These are phyloP conservation scores for Boletus reticulatus DNA, from an alignment of 768 basidiomycete genomes.

Conservation along the genomic window DNA sequence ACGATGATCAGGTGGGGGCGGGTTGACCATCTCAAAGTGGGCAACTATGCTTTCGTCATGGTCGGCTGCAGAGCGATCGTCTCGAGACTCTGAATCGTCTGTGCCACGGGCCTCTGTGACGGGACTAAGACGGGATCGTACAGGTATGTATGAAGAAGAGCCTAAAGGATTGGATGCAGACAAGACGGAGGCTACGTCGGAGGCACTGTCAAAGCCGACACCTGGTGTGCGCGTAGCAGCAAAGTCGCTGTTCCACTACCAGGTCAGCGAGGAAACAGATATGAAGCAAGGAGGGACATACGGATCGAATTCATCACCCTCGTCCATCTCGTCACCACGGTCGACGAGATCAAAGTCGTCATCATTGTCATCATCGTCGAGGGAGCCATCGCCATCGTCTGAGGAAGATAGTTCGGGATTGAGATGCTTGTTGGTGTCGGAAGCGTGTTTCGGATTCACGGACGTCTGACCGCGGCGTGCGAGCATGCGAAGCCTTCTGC, in stretches of 20 bases:
- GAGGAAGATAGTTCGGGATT: conserved; percentile 52
- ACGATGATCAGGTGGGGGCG: conserved; percentile 25
- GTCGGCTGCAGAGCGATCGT: conserved; percentile 21
- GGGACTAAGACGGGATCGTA: conserved; percentile 56
- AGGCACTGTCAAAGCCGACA: conserved; percentile 56
- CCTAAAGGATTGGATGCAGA: conserved; percentile 58
- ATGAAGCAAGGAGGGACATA: conserved; percentile 36
- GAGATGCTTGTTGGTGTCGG: conserved; percentile 35
- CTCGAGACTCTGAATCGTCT: conserved; percentile 23
- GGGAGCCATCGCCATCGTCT: conserved; percentile 47
- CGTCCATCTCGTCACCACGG: conserved; percentile 52
- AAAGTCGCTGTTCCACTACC: conserved; percentile 53
- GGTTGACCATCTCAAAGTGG: conserved; percentile 57
- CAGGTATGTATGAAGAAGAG: conserved; percentile 43
- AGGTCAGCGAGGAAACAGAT: background rate
- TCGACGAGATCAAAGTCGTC: conserved; percentile 51
- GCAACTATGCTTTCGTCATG: conserved; percentile 34
- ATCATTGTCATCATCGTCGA: conserved; percentile 48
- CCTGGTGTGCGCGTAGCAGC: conserved; percentile 54
- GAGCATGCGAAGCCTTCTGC: conserved; percentile 63
- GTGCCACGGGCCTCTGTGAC: conserved; percentile 51
- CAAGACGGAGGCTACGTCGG: conserved; percentile 59
- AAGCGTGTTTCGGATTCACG: conserved; percentile 20
- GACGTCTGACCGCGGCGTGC: conserved; percentile 48
- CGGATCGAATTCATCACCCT: conserved; percentile 80